Base-by-base conservation (phyloP, 75 land plant genomes). In the Larix kaempferi region DNA sequence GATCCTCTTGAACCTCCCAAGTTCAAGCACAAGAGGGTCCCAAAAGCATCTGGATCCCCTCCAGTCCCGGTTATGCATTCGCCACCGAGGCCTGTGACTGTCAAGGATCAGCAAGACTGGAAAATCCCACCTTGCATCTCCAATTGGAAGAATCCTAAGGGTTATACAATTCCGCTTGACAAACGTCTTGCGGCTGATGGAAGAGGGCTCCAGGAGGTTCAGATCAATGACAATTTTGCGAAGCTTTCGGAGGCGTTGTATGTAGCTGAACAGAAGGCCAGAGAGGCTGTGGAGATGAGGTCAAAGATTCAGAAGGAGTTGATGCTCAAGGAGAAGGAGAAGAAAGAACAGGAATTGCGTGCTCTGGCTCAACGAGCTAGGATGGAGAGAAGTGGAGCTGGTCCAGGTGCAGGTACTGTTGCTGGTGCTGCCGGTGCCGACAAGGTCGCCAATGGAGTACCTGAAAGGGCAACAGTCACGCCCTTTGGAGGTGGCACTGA, bases 101-200 rank as follows among this genome's bases (percentile, higher is more conserved):
- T 94, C 75, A 94, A 96, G 69, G 99, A 96, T 76, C 99, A 94
- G 75, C 95, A 96, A 72, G 99, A 96, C 80, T 94, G 99, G 99
- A 96, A 96, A 67, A 94, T 94, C 1, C 99, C 99, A 4, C 99
- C 99, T 55, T 96, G 97, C 72, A 96, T 96, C 35, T 96, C 99
- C 0, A 96, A 96, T 64, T 96, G 99, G 99, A 96, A 96, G 78
- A 94, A 94, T 23, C 98, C 93, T 8, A 96, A 96, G 71, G 99
- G 97, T 56, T 96, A 96, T 55, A 96, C 99, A 0, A 96, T 96
- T 57, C 99, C 97, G 0, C 84, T 96, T n/a, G 97, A 94, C 58
- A 96, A 94, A 75, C 88, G 95, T 63, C 87, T 94, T 12, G 99
- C 99, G 15, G 95, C 99, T 8, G 99, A 94, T 87, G 99, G 97